Base-by-base conservation (phyloP, 1,284 basidiomycete genomes). In the Fomitopsis schrenkii region DNA sequence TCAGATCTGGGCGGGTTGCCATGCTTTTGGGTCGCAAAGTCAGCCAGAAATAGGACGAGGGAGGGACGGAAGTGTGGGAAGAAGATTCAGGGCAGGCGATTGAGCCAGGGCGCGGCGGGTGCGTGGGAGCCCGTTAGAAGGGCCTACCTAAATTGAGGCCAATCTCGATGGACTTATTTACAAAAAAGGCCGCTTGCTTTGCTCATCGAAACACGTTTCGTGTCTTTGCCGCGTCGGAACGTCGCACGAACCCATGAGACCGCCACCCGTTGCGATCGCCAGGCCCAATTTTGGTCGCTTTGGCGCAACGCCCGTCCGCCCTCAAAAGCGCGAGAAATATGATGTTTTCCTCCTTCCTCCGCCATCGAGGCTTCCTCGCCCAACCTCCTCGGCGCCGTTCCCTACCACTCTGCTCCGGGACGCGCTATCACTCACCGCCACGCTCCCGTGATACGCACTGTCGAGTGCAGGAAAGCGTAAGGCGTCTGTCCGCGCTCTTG, bases 131-230 rank as follows among this genome's bases (percentile, higher is more conserved):
- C 52, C 35, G 52, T 6, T 19, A 38, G 52, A 17, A 38, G 52
- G 52, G 33, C 64, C 59, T 50, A 61, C 64, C 64, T 63, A 33
- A 40, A 60, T 67, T 53, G 50, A 56, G 58, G 53, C 61, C 48
- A 64, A 68, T 70, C 66, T 66, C 57, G 68, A 64, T 64, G 67
- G 55, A 60, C 57, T 64, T 64, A 71, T 63, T 63, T 63, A 66
- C 66, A 66, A 74, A 73, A 71, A 72, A 66, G 28, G 52, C 36
- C 71, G 70, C 67, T 67, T 55, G 63, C 62, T 70, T 70, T 71
- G 74, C 78, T 78, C 79, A 76, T 80, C 80, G 81, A 81, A 80
- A 82, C 80, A 81, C 80, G 80, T 81, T 82, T 77, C 74, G 79
- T 77, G 80, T 79, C 72, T 71, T 74, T 72, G 76, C 80, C 80